These are phyloP conservation scores for Pichia sp. DNA, from an alignment of 1,139 yeast genomes.

Conservation along the genomic window DNA sequence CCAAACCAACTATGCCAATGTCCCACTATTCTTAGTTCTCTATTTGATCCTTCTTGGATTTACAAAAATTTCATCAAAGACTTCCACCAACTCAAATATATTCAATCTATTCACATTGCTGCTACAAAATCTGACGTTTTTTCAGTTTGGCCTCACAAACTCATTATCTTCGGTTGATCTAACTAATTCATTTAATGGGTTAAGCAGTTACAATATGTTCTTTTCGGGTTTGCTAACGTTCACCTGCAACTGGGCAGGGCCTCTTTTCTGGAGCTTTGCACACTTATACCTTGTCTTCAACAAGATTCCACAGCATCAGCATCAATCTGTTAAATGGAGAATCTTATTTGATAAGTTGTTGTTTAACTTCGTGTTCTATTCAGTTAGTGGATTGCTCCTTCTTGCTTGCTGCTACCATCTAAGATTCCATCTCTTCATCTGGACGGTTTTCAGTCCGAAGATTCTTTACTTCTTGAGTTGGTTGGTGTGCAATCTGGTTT, in stretches of 20 bases:
- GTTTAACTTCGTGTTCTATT: constrained; percentile 44
- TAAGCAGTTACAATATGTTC: constrained; percentile 58
- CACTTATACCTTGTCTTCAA: constrained; percentile 31
- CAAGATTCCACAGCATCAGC: constrained; percentile 2
- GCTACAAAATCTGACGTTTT: constrained; percentile 71
- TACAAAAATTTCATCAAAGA: constrained; percentile 6
- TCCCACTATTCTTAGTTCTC: constrained; percentile 61
- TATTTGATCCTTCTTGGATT: constrained; percentile 31
- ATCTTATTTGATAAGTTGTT: constrained; percentile 33
- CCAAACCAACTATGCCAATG: constrained; percentile 61
- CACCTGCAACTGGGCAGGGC: constrained; percentile 75
- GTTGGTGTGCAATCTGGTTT: constrained; percentile 45
- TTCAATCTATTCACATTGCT: constrained; percentile 25
- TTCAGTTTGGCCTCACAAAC: constrained; percentile 86
- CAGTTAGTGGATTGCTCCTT: constrained; percentile 51
- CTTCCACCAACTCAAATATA: constrained; percentile 11
- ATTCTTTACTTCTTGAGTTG: constrained; percentile 75
- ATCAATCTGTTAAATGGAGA: constrained; percentile 26
- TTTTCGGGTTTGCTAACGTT: constrained; percentile 76
- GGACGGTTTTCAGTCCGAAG: constrained; percentile 98
- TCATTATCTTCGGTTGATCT: constrained; percentile 87
- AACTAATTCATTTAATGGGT: constrained; percentile 88
- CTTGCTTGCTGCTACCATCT: constrained; percentile 64
- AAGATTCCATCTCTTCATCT: constrained; percentile 82
- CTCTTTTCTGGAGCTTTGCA: constrained; percentile 73